Evolutionary conservation across 2,329 filamentous ascomycete genomes (phyloP), one percentile per base, ranked within the genome.

Genomic region (Fusarium albidum): DNA sequence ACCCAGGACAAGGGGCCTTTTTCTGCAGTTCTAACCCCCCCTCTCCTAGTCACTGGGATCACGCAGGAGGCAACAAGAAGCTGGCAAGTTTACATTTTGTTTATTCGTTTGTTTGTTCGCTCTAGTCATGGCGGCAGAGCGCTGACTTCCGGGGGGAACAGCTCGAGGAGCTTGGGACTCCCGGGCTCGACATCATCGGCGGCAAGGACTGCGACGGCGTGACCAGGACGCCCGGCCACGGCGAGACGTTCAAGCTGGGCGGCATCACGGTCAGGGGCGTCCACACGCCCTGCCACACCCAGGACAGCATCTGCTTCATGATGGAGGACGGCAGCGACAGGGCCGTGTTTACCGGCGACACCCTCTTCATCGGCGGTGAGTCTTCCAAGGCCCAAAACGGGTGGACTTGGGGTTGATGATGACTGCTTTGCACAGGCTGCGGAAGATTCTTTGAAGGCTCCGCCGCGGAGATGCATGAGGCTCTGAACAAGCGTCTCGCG

Each of bases 241-340:
- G 87, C 32, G 85, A 91, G 61, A 85, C 80, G 4, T 96, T 97
- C 79, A 88, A 85, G 59, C 85, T 99, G 57, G 95, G 95, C 49
- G 82, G 83, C 63, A 95, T 99, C 72, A 82, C 83, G 12, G 89
- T 97, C 51, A 94, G 85, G 70, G 90, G 91, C 18, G 79, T 98
- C n/a, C 90, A 98, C 75, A 99, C 95, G 11, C 95, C 95, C 2
- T 99, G 95, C 74, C 95, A 99, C 73, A 99, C 95, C 2, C 93
- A 97, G 77, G 95, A 99, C 77, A 97, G 93, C 73, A 96, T 99
- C 71, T 99, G 95, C 80, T 99, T 88, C 79, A 91, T 87, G 65
- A 87, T 95, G 79, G 85, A 96, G 74, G 94, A 99, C 68, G 87
- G 86, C 15, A 79, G 85, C 40, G 77, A 83, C 50, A 87, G 84